Conservation (phyloP, 441 rosid genomes). For the Isatis lusitanica region DNA sequence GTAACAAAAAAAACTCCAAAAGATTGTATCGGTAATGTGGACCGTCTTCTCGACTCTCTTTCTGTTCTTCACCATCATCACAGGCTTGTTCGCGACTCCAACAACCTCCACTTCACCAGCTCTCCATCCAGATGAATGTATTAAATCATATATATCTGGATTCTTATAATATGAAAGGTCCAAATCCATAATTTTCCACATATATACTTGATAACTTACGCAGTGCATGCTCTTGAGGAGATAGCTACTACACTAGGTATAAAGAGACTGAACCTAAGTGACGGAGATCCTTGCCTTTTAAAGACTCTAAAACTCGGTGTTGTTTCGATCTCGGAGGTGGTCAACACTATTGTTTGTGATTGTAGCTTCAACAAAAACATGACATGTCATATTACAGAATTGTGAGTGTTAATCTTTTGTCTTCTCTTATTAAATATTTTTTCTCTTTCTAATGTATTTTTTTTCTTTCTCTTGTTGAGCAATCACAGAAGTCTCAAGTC, state of each 20-base stretch:
- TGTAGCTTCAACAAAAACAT: neutral
- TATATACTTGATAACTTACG: neutral
- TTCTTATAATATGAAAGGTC: neutral
- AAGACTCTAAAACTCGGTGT: neutral
- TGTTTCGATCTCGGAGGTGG: neutral
- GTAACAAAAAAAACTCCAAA: no score
- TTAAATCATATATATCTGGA: neutral
- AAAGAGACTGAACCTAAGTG: neutral
- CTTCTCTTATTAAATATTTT: neutral
- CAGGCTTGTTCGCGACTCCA: neutral
- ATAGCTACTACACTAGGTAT: slow-evolving; percentile 25
- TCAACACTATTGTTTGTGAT: neutral
- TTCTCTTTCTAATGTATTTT: no score
- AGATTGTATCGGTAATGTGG: neutral
- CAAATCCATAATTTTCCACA: neutral
- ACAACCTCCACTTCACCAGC: neutral
- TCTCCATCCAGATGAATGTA: slow-evolving; percentile 26
- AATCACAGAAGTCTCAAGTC: neutral
- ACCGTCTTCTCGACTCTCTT: neutral
- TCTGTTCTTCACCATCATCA: slow-evolving; percentile 4
- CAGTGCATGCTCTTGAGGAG: slow-evolving; percentile 3
- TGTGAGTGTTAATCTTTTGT: slow-evolving; percentile 1
- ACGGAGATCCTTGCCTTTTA: slow-evolving; percentile 10
- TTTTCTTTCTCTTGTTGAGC: neutral
- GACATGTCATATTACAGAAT: slow-evolving; percentile 15